Evolutionary conservation across 495 filamentous ascomycete genomes (phyloP).

Genomic region (Neurospora sp.): DNA sequence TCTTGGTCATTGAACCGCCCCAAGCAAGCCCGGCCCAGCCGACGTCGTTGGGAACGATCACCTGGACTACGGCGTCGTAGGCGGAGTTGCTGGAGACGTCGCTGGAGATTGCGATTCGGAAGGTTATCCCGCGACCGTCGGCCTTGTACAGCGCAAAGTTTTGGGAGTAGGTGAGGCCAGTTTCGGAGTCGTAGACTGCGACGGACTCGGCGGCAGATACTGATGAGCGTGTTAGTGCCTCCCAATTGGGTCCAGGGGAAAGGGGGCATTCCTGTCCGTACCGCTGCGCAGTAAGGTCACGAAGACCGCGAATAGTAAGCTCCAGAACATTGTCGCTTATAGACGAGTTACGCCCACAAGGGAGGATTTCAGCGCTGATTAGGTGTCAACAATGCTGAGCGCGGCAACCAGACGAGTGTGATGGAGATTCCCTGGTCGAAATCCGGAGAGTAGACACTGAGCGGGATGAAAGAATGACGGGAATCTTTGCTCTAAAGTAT

Average conservation of each 20-base stretch:
- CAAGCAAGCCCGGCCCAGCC: constrained; percentile 36
- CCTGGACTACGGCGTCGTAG: constrained; percentile 34
- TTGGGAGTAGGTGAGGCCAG: constrained; percentile 39
- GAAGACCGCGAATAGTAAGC: constrained; percentile 13
- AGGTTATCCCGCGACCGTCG: constrained; percentile 21
- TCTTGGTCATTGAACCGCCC: constrained; percentile 31
- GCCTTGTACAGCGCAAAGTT: constrained; percentile 28
- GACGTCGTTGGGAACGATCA: constrained; percentile 28
- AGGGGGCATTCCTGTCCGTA: background rate
- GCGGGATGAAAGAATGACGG: background rate
- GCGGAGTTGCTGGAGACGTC: constrained; percentile 10
- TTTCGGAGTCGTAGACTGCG: constrained; percentile 34
- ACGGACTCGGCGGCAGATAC: constrained; percentile 16
- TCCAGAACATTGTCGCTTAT: constrained; percentile 12
- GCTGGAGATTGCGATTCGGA: constrained; percentile 30
- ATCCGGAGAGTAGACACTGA: background rate
- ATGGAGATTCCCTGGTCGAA: background rate
- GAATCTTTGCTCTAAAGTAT: background rate
- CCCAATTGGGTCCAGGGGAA: background rate
- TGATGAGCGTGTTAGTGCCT: constrained; percentile 2
- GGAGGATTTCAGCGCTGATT: background rate
- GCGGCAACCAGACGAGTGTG: background rate
- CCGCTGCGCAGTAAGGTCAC: constrained; percentile 12
- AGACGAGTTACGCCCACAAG: background rate
- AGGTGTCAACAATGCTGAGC: background rate